Evolutionary conservation across 768 basidiomycete species (phyloP), one percentile per base, ranked within the genome.

Genomic region (Piloderma croceum): DNA sequence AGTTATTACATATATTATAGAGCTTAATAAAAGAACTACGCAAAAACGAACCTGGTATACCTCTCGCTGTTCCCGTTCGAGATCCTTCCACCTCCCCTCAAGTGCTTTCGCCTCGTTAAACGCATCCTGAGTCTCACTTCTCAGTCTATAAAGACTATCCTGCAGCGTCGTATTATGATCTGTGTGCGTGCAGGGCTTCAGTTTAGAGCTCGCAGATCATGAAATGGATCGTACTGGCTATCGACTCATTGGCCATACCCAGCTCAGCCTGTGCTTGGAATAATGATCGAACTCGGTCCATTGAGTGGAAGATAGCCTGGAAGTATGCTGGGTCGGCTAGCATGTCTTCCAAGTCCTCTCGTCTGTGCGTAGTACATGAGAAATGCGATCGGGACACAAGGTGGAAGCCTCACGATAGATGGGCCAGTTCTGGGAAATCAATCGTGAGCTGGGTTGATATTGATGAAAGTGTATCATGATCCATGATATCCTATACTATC

Each of bases 311-410:
- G 46, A 86, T 68, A 6, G 92, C 86, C 58, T 93, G 85, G 48
- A 93, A 92, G 58, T 92, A 92, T 12, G 67, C 64, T 1, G 81
- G 83, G 56, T 96, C 89, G 11, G 73, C 70, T 17, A 96, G 64
- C 4, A 96, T 66, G 54, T 93, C 90, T 59, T 96, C 88, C n/a
- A 98, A 71, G 52, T 92, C 90, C 48, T 89, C 83, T 37, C 87
- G 78, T 49, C 90, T 92, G 52, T n/a, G 34, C 29, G 10, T 15
- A 7, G 44, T 34, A 17, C 41, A 32, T 58, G 41, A 52, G 46
- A n/a, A n/a, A 40, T 25, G n/a, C 27, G 10, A 15, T 15, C 15
- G 27, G 27, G 27, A 29, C 15, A 15, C 27, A 9, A n/a, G 27
- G 15, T 9, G 27, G n/a, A 19, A 22, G 36, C 53, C 79, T 57